phyloP scores from a whole-genome alignment of 257 asterid species.

The Thymus quinquecostatus region DNA sequence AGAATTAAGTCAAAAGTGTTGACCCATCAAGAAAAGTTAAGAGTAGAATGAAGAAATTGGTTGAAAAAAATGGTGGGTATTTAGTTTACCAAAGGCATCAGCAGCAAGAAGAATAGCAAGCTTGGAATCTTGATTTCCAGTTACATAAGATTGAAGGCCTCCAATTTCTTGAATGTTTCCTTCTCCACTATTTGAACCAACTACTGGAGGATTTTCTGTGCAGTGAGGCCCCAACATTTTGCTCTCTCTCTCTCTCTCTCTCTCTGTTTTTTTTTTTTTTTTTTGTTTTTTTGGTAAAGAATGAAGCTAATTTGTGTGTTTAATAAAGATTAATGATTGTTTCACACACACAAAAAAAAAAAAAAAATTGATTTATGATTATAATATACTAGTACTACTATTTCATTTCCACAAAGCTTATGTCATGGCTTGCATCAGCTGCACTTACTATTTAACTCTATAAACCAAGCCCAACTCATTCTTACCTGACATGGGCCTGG shows the following conservation, averaged over 20 bases:
- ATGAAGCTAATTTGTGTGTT: not conserved
- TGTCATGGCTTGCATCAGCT: constrained; percentile 25
- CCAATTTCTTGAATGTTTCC: constrained; percentile 53
- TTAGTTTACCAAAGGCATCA: constrained; percentile 59
- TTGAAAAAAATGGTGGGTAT: constrained; percentile 42
- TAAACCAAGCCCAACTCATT: not conserved
- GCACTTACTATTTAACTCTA: not conserved
- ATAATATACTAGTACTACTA: no score
- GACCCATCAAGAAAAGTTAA: constrained; percentile 6
- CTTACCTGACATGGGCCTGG: not conserved
- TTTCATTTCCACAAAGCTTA: not conserved
- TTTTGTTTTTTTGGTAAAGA: not conserved
- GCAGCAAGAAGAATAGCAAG: constrained; percentile 57
- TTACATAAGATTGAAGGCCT: constrained; percentile 52
- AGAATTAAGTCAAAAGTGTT: not conserved
- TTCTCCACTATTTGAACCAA: constrained; percentile 41
- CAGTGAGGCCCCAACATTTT: constrained; percentile 58
- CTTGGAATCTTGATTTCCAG: constrained; percentile 50
- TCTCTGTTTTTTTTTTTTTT: no score
- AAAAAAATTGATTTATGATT: no score
- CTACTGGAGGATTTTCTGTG: constrained; percentile 50
- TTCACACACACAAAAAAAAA: no score
- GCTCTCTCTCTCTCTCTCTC: not conserved
- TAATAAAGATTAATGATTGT: not conserved
- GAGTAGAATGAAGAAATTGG: not conserved